Base-by-base conservation (phyloP, 352 stramenopile species). In the Phytopythium litorale region DNA sequence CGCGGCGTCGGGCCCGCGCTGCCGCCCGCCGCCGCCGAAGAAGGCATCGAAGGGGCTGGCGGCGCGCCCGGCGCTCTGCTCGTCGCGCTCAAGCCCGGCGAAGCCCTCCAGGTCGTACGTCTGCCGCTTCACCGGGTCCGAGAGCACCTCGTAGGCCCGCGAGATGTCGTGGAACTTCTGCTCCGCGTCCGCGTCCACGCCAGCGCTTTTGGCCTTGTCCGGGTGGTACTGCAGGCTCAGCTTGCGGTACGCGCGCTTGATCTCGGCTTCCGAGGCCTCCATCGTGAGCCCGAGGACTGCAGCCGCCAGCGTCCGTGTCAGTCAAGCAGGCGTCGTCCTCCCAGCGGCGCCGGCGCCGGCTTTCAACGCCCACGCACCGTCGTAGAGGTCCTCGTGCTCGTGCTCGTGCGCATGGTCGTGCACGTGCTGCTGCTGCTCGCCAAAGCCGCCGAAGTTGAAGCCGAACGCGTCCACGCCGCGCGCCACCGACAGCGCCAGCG, bases 171-270 rank as follows among this genome's bases (percentile, higher is more conserved):
- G 92, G 67, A 98, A 98, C 58, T 87, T 91, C 18, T 81, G 62
- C 33, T 93, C 79, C 4, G 90, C 88, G 51, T 95, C 85, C 16
- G 82, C 74, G 56, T 96, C 74, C 30, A 82, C 87, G 51, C 78
- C 75, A 67, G 94, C 94, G 37, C 25, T 13, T 38, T 38, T 28
- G 21, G 4, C 23, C 73, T 97, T 96, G 72, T 97, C 91, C 40
- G 96, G 96, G 67, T 99, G 96, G 67, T 98, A 98, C 66, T 98
- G 96, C n/a, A 98, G 81, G 56, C 85, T 97, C 18, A 99, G 74
- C 67, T 97, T 97, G 57, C 95, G 84, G 72, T 98, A 98, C 30
- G 96, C 95, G 62, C 94, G 96, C 74, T 98, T 98, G 68, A 98
- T 98, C 70, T 98, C 77, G 12, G 81, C 71, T n/a, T 97, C 84